Percentiles rank a stretch among this genome's conserved stretches.
phyloP scores from a whole-genome alignment of 345 rosid species.

The Bruguiera gymnorhiza region DNA sequence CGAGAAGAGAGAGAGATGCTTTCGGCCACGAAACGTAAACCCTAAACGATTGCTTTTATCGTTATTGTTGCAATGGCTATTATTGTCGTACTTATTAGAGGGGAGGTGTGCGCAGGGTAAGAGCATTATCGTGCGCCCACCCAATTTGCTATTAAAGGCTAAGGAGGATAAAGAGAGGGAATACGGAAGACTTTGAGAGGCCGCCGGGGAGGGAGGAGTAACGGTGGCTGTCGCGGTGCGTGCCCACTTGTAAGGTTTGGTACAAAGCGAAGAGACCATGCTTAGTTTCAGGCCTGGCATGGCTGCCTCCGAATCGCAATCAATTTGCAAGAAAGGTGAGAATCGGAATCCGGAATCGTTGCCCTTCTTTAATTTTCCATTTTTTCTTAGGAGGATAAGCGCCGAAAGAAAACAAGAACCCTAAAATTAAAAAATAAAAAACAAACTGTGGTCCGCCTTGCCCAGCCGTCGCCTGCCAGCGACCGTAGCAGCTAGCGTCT shows the following conservation, averaged over 20 bases:
- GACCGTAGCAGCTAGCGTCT: no score
- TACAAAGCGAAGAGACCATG: neutral
- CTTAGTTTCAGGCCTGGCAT: slow-evolving; percentile 14
- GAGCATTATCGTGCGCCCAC: slow-evolving; percentile 22
- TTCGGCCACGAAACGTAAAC: slow-evolving; percentile 6
- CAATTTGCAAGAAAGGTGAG: no score
- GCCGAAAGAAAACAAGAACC: no score
- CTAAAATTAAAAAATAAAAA: no score
- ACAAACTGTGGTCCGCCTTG: no score
- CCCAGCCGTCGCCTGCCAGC: no score
- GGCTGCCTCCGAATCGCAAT: neutral
- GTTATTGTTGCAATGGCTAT: neutral
- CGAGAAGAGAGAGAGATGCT: neutral
- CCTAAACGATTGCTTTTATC: slow-evolving; percentile 4
- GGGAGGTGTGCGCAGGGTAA: slow-evolving; percentile 8
- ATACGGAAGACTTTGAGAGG: neutral
- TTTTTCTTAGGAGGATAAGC: no score
- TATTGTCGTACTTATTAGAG: neutral
- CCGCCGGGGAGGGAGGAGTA: neutral
- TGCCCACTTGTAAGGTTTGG: slow-evolving; percentile 12
- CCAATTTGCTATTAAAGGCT: neutral
- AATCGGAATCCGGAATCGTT: no score
- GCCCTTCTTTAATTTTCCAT: no score
- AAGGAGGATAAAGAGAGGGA: neutral
- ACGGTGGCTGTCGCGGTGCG: slow-evolving; percentile 2